Evolutionary conservation across 2,329 filamentous ascomycete genomes (phyloP).

Genomic region (Fusarium cyanostomum): DNA sequence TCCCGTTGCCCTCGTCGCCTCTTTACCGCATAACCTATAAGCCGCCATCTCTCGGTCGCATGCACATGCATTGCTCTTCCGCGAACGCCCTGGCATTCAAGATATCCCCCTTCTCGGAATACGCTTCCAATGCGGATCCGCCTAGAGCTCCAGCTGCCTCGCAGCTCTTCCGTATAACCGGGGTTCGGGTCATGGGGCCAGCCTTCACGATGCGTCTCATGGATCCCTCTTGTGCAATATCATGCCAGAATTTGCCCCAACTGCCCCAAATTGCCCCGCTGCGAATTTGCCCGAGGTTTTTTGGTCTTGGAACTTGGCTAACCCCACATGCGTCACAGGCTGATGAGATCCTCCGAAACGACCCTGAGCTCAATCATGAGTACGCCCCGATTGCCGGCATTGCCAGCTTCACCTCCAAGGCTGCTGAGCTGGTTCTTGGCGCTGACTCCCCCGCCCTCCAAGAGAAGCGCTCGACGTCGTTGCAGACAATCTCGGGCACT

Average conservation of each 20-base stretch:
- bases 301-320: constrained; percentile 30
- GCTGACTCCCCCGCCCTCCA: constrained; percentile 80
- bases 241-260: constrained; percentile 28
- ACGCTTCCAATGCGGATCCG: constrained; percentile 18
- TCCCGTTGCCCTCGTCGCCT: constrained; percentile 2
- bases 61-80: constrained; percentile 10
- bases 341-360: constrained; percentile 86
- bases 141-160: constrained; percentile 11
- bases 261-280: constrained; percentile 15
- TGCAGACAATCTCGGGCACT: constrained; percentile 97
- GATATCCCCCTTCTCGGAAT: background rate
- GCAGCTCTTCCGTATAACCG: constrained; percentile 21
- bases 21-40: constrained; percentile 14
- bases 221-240: constrained; percentile 23
- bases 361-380: constrained; percentile 95
- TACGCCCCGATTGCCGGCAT: constrained; percentile 97
- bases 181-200: constrained; percentile 34
- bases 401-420: constrained; percentile 84
- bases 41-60: constrained; percentile 5
- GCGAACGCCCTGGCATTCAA: constrained; percentile 14
- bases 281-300: constrained; percentile 8
- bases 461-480: constrained; percentile 81
- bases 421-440: constrained; percentile 90
- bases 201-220: constrained; percentile 22
- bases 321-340: constrained; percentile 66